Evolutionary conservation across 2,329 filamentous ascomycete species (phyloP).

Genomic region (Stagonosporopsis rhizophila): DNA sequence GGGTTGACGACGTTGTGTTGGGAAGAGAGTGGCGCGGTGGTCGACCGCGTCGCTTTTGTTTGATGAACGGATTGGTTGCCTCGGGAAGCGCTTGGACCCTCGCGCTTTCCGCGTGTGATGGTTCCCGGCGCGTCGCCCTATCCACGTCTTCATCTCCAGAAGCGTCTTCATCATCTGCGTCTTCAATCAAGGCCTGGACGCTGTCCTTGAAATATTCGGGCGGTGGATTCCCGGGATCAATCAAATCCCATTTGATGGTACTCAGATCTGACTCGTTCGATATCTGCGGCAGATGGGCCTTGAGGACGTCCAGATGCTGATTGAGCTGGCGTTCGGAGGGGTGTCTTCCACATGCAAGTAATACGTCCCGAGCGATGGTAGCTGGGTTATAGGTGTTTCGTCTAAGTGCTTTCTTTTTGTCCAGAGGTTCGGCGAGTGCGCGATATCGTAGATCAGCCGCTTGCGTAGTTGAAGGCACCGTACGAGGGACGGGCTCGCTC

Average conservation of each 20-base stretch:
- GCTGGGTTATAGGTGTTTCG: constrained; percentile 64
- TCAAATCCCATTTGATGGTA: constrained; percentile 67
- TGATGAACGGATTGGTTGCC: constrained; percentile 43
- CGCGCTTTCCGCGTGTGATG: constrained; percentile 29
- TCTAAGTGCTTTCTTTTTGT: constrained; percentile 55
- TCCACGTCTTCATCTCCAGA: constrained; percentile 37
- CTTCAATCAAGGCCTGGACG: constrained; percentile 36
- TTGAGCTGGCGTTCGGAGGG: constrained; percentile 67
- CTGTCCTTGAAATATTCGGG: constrained; percentile 41
- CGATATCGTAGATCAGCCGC: constrained; percentile 26
- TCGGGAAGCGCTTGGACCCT: constrained; percentile 40
- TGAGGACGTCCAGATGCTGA: constrained; percentile 61
- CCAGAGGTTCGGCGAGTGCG: constrained; percentile 55
- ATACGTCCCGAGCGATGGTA: constrained; percentile 69
- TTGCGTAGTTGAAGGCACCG: constrained; percentile 8
- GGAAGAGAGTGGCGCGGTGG: constrained; percentile 45
- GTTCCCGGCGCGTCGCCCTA: constrained; percentile 16
- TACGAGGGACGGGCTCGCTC: constrained; percentile 16
- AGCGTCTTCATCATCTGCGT: constrained; percentile 47
- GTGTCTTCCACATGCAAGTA: constrained; percentile 68
- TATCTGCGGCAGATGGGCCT: constrained; percentile 53
- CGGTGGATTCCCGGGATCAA: constrained; percentile 63
- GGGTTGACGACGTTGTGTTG: constrained; percentile 24
- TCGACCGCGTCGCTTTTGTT: constrained; percentile 44
- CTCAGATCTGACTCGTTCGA: constrained; percentile 59